Base-by-base conservation (phyloP, 768 basidiomycete genomes). In the Mycena galopus region DNA sequence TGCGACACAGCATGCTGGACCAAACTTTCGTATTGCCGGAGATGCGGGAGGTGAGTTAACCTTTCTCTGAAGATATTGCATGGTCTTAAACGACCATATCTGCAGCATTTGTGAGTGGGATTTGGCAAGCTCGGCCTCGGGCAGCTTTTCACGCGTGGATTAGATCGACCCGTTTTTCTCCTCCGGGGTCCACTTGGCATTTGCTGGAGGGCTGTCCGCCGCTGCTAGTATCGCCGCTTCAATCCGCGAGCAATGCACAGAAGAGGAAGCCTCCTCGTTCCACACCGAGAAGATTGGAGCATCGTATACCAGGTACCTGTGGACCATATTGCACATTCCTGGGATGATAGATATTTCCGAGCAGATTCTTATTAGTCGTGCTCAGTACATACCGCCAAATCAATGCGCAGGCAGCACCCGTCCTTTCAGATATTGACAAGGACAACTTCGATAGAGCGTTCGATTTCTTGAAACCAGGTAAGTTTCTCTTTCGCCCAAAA, bases 141-240 rank as follows among this genome's bases (percentile, higher is more conserved):
- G 10, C 42, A 42, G 42, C 42, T 42, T 42, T 42, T 42, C 42
- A 42, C 42, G 42, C 42, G 42, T 25, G 47, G 23, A 17, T 21
- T 23, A 67, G 65, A 90, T 91, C 66, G 90, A 91, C 73, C 90
- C 90, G 0, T 87, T 91, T 79, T 91, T 91, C 80, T 91, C 90
- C 9, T 88, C 87, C 64, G 85, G 85, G 0, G 82, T 85, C 39
- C 85, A 86, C 73, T 78, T 86, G 21, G 85, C 84, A 6, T 77
- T 84, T 30, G 77, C 81, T 2, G 78, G 81, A 16, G 84, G 78
- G 8, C 78, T 86, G 27, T 80, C 82, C 7, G 84, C 85, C 5
- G 84, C 84, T 5, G 59, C 78, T 11, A 78, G 82, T 2, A 81
- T 86, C 35, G 71, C 77, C 39, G 80, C 83, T 1, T 78, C 82